A percentile compares a stretch with the other conserved stretches of the same genome.
phyloP scores from a whole-genome alignment of 768 basidiomycete genomes.

The Cystofilobasidium ferigula region DNA sequence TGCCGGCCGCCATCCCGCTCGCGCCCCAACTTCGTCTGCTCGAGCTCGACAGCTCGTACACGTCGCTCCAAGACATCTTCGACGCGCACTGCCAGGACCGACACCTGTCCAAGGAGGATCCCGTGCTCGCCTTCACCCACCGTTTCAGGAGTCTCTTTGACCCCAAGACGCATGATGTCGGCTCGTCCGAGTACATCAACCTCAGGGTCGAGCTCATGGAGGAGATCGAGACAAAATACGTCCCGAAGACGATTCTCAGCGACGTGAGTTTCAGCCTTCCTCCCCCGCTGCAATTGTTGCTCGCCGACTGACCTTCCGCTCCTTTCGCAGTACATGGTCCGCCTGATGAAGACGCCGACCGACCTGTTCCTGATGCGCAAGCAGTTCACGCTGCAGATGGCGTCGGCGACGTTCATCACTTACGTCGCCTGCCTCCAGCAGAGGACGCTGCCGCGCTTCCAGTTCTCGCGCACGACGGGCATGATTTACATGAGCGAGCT shows the following conservation, averaged over 20 bases:
- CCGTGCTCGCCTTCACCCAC: conserved; percentile 72
- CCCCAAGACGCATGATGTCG: conserved; percentile 24
- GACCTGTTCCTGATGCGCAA: conserved; percentile 96
- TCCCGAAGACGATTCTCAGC: conserved; percentile 76
- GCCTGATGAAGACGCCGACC: conserved; percentile 66
- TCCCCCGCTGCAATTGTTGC: conserved; percentile 7
- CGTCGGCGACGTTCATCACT: conserved; percentile 82
- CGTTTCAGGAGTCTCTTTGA: conserved; percentile 49
- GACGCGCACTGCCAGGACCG: conserved; percentile 70
- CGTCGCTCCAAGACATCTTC: conserved; percentile 83
- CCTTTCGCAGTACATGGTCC: conserved; percentile 66
- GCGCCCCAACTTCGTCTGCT: conserved; percentile 73
- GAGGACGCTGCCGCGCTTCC: conserved; percentile 72
- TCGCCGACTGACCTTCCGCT: neutral
- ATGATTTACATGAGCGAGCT: conserved; percentile 86
- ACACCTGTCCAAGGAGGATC: conserved; percentile 74
- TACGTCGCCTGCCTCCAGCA: conserved; percentile 73
- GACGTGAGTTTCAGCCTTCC: conserved; percentile 47
- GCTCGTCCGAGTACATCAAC: conserved; percentile 49
- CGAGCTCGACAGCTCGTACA: conserved; percentile 82
- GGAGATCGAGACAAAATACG: conserved; percentile 72
- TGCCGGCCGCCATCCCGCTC: conserved; percentile 69
- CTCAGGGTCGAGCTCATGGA: conserved; percentile 68
- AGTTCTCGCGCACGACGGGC: conserved; percentile 79
- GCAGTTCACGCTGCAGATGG: conserved; percentile 84